Percentiles rank a stretch among this genome's conserved stretches.
Evolutionary conservation across 208 protist species (phyloP).

Genomic region (Zelonia costaricensis): DNA sequence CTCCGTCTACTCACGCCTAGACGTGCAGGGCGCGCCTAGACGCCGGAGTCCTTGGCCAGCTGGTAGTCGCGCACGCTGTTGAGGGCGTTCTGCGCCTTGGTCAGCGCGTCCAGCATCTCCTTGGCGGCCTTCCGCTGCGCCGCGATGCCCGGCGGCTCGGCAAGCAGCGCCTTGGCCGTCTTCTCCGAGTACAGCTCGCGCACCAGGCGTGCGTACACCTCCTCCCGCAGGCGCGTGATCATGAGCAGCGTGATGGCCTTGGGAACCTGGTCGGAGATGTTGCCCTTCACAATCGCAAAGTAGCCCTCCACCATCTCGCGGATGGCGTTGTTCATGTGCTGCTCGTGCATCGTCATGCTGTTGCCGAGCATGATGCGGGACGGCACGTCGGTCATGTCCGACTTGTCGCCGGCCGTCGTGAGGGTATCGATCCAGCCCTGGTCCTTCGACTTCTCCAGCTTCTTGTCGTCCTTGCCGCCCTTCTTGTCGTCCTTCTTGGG

Average conservation of each 20-base stretch:
- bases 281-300: slow-evolving; percentile 91
- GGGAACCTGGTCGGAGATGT: slow-evolving; percentile 95
- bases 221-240: slow-evolving; percentile 91
- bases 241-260: slow-evolving; percentile 99
- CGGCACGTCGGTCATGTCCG: slow-evolving; percentile 77
- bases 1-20: too few relatives aligned
- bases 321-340: slow-evolving; percentile 82
- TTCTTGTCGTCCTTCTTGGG: slow-evolving; percentile 36
- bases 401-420: slow-evolving; percentile 19
- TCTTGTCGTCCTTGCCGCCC: slow-evolving; percentile 38
- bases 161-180: slow-evolving; percentile 92
- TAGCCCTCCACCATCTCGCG: slow-evolving; percentile 93
- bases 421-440: slow-evolving; percentile 46
- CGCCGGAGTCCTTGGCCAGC: slow-evolving; percentile 34
- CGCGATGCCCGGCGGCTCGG: slow-evolving; percentile 89
- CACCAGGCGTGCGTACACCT: slow-evolving; percentile 96
- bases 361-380: slow-evolving; percentile 77
- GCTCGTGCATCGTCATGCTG: slow-evolving; percentile 72
- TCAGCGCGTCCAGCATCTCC: slow-evolving; percentile 91
- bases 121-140: slow-evolving; percentile 86
- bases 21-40: too few relatives aligned
- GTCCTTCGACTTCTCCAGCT: slow-evolving; percentile 53
- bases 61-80: slow-evolving; percentile 85
- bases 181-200: slow-evolving; percentile 94
- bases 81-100: slow-evolving; percentile 80